Conservation (phyloP, 345 rosid genomes). For the Eucalyptus virginea region DNA sequence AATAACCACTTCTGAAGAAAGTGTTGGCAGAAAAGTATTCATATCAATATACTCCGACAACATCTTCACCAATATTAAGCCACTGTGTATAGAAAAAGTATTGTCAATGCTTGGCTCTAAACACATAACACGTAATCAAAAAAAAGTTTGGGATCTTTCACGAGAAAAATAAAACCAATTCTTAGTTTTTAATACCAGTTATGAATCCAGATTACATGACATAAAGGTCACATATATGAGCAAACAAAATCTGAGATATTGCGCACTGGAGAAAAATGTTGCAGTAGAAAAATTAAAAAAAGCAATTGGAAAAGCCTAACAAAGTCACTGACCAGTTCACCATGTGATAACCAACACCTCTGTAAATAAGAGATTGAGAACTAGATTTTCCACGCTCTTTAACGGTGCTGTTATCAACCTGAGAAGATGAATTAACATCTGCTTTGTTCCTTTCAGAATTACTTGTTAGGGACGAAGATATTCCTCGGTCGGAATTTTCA, state of each 20-base stretch:
- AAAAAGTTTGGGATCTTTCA: not conserved
- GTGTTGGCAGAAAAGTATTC: constrained; percentile 64
- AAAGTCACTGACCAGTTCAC: constrained; percentile 94
- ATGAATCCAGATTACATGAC: not conserved
- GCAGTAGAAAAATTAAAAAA: not conserved
- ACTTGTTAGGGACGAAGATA: constrained; percentile 18
- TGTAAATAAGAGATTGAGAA: constrained; percentile 49
- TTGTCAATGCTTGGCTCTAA: not conserved
- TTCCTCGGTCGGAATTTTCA: constrained; percentile 17
- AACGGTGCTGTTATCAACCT: constrained; percentile 29
- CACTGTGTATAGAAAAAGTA: constrained; percentile 33
- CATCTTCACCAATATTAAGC: constrained; percentile 94
- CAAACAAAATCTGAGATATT: not conserved
- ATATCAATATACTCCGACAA: constrained; percentile 94
- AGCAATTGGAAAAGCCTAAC: constrained; percentile 4
- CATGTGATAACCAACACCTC: constrained; percentile 92
- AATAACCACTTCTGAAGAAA: constrained; percentile 83
- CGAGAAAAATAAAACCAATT: not conserved
- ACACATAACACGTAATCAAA: not conserved
- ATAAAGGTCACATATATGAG: not conserved
- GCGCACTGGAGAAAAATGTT: not conserved
- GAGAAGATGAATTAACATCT: constrained; percentile 19
- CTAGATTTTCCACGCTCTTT: constrained; percentile 57
- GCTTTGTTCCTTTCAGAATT: constrained; percentile 36
- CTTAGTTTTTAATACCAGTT: not conserved